phyloP scores from a whole-genome alignment of 108 stramenopile species.

The Nitzschia palea region DNA sequence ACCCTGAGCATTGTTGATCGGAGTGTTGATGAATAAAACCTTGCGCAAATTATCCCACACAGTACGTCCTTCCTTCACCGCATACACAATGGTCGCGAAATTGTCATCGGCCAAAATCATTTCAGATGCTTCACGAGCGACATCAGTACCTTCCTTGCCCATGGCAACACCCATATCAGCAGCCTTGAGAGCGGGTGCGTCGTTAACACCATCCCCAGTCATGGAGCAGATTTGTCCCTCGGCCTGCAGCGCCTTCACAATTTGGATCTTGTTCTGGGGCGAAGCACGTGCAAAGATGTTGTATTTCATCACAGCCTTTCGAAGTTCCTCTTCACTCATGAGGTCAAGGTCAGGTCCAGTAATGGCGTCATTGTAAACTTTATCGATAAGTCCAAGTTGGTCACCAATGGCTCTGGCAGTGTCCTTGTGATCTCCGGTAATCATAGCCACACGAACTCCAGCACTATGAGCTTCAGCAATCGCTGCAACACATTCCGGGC shows the following conservation, averaged over 20 bases:
- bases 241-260: constrained; percentile 93
- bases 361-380: constrained; percentile 53
- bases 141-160: constrained; percentile 97
- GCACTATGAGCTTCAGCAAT: constrained; percentile 82
- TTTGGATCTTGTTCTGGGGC: constrained; percentile 83
- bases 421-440: constrained; percentile 96
- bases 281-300: constrained; percentile 91
- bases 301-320: constrained; percentile 61
- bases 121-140: constrained; percentile 94
- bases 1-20: constrained; percentile 88
- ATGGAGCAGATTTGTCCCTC: constrained; percentile 90
- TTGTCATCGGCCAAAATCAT: constrained; percentile 98
- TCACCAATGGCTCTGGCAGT: constrained; percentile 81
- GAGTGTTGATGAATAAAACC: constrained; percentile 81
- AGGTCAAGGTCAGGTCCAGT: constrained; percentile 85
- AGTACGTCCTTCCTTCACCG: constrained; percentile 77
- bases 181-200: constrained; percentile 96
- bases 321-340: constrained; percentile 72
- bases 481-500: constrained; percentile 86
- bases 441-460: constrained; percentile 95
- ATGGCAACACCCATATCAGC: constrained; percentile 99
- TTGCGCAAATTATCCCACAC: constrained; percentile 90
- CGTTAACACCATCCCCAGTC: constrained; percentile 99
- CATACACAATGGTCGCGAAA: constrained; percentile 93
- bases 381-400: constrained; percentile 84